These are phyloP conservation scores for Petunia hybrid DNA, from an alignment of 305 asterid genomes.

Conservation along the genomic window DNA sequence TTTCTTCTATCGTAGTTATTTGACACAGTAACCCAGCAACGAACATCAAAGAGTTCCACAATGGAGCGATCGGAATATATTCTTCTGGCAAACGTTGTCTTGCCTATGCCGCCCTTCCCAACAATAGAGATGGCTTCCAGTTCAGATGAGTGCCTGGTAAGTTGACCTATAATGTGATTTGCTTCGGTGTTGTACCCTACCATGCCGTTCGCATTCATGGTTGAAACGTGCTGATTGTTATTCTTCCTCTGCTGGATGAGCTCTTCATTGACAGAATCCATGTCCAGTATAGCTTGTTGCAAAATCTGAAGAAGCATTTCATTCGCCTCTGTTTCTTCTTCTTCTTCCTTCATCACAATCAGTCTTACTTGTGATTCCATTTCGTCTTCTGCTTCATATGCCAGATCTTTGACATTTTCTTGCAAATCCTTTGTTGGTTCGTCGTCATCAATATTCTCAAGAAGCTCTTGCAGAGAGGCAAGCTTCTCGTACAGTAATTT, in stretches of 20 bases:
- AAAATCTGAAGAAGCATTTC: neutral
- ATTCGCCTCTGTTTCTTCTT: neutral
- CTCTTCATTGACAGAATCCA: neutral
- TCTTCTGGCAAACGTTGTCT: neutral
- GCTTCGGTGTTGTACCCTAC: neutral
- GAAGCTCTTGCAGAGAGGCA: neutral
- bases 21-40: neutral
- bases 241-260: neutral
- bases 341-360: neutral
- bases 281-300: neutral
- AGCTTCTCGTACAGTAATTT: neutral
- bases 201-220: neutral
- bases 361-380: neutral
- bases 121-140: neutral
- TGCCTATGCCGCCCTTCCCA: slow-evolving; percentile 6
- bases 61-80: neutral
- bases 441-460: neutral
- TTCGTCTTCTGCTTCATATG: neutral
- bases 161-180: neutral
- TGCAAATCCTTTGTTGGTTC: neutral
- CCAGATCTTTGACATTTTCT: neutral
- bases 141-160: neutral
- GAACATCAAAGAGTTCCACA: neutral
- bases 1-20: neutral
- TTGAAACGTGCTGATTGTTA: neutral